These are phyloP conservation scores for Henckelia pumila DNA, from an alignment of 257 asterid species.

Conservation along the genomic window DNA sequence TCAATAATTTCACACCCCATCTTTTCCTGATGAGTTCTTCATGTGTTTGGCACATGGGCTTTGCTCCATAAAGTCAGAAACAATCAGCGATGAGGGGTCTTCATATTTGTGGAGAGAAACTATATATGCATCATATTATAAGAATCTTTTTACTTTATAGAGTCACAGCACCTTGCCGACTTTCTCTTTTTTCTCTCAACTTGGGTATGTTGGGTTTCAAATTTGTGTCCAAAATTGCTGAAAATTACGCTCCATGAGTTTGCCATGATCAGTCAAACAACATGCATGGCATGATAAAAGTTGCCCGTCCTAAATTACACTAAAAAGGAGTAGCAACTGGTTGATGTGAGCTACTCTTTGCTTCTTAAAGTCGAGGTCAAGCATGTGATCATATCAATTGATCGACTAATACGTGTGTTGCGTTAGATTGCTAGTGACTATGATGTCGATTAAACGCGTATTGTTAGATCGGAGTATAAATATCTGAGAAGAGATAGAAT, in stretches of 20 bases:
- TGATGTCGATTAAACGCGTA: no score
- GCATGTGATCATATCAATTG: neutral
- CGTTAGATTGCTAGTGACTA: no score
- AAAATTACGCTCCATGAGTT: constrained; percentile 11
- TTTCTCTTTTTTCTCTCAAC: constrained; percentile 22
- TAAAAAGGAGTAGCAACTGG: neutral
- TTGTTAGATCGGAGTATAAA: no score
- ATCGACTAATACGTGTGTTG: no score
- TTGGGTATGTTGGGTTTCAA: constrained; percentile 22
- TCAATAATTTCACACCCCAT: constrained; percentile 42
- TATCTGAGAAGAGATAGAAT: neutral
- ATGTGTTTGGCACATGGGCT: constrained; percentile 58
- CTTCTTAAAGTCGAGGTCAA: neutral
- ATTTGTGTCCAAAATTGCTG: constrained; percentile 18
- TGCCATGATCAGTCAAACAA: constrained; percentile 1
- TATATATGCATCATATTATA: constrained; percentile 19
- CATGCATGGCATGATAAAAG: constrained; percentile 11
- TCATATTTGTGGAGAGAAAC: constrained; percentile 31
- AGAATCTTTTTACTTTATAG: constrained; percentile 30
- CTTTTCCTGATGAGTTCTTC: constrained; percentile 38
- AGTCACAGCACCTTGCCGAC: constrained; percentile 22
- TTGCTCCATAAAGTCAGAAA: constrained; percentile 37
- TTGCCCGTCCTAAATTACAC: neutral
- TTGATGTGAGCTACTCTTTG: neutral
- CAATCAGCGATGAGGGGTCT: constrained; percentile 29